Conservation (phyloP, 2,329 filamentous ascomycete genomes). For the Aspergillus pseudoviridinutans region DNA sequence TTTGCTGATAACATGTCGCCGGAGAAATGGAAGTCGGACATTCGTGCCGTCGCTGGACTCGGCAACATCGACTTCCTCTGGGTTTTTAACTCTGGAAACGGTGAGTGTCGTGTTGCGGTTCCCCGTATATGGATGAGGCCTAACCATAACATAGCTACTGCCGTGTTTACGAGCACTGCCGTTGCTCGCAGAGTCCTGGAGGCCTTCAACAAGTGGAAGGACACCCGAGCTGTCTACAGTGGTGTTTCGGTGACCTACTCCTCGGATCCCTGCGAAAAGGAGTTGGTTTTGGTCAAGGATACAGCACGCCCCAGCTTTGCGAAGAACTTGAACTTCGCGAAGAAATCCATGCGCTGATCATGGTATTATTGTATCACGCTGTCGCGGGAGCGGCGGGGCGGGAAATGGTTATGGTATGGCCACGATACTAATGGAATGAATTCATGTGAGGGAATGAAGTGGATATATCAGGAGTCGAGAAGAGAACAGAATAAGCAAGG, state of each 20-base stretch:
- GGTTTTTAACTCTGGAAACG: constrained; percentile 42
- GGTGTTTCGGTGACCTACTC: constrained; percentile 35
- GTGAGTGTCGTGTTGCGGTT: constrained; percentile 23
- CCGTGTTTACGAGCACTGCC: constrained; percentile 36
- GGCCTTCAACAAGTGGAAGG: constrained; percentile 28
- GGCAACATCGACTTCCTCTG: constrained; percentile 39
- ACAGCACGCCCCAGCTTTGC: constrained; percentile 11
- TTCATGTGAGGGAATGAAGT: not conserved
- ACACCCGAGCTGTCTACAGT: constrained; percentile 25
- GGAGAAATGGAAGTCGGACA: constrained; percentile 33
- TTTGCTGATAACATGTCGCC: constrained; percentile 32
- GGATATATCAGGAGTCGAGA: not conserved
- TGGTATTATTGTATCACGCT: not conserved
- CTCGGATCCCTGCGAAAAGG: constrained; percentile 40
- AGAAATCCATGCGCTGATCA: constrained; percentile 11
- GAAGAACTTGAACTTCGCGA: constrained; percentile 15
- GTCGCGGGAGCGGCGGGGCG: not conserved
- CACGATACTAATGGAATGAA: not conserved
- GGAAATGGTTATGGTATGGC: not conserved
- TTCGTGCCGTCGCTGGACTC: constrained; percentile 29
- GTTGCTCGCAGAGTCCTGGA: constrained; percentile 33
- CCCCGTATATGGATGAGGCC: not conserved
- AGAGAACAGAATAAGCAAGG: not conserved
- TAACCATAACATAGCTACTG: constrained; percentile 29
- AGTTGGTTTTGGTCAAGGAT: constrained; percentile 27